Evolutionary conservation across 2,329 filamentous ascomycete genomes (phyloP).

Genomic region (Curvularia spicifera): DNA sequence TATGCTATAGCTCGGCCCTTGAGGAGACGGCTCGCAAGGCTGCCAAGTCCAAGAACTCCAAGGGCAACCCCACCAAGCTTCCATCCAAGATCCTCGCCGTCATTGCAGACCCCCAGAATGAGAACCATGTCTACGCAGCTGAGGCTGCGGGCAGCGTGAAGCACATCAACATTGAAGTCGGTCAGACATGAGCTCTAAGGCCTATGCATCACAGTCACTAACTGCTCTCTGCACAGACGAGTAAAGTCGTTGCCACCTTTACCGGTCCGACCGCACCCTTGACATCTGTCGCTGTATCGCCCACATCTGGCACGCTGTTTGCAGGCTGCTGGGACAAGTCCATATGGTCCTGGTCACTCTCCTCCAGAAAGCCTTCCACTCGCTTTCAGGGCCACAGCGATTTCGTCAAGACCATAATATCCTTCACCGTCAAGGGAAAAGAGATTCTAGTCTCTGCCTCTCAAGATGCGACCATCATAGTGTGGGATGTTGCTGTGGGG

Average conservation of each 20-base stretch:
- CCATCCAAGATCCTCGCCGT: constrained; percentile 86
- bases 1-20: constrained; percentile 55
- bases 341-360: constrained; percentile 79
- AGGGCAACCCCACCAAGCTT: constrained; percentile 80
- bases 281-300: constrained; percentile 44
- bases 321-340: constrained; percentile 95
- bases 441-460: constrained; percentile 59
- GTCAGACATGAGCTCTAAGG: constrained; percentile 51
- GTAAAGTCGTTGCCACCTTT: constrained; percentile 60
- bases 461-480: constrained; percentile 61
- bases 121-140: constrained; percentile 74
- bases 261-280: constrained; percentile 80
- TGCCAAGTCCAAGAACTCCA: constrained; percentile 77
- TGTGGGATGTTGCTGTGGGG: constrained; percentile 78
- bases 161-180: constrained; percentile 76
- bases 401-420: constrained; percentile 85
- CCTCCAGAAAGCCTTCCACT: constrained; percentile 51
- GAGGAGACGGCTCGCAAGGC: constrained; percentile 67
- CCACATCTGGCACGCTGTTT: constrained; percentile 64
- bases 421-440: constrained; percentile 65
- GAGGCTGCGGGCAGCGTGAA: constrained; percentile 85
- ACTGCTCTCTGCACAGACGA: constrained; percentile 28
- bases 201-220: constrained; percentile 13
- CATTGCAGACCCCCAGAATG: constrained; percentile 68
- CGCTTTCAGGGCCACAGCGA: constrained; percentile 81